Conservation (phyloP, 257 asterid genomes). For the Haberlea rhodopensis region DNA sequence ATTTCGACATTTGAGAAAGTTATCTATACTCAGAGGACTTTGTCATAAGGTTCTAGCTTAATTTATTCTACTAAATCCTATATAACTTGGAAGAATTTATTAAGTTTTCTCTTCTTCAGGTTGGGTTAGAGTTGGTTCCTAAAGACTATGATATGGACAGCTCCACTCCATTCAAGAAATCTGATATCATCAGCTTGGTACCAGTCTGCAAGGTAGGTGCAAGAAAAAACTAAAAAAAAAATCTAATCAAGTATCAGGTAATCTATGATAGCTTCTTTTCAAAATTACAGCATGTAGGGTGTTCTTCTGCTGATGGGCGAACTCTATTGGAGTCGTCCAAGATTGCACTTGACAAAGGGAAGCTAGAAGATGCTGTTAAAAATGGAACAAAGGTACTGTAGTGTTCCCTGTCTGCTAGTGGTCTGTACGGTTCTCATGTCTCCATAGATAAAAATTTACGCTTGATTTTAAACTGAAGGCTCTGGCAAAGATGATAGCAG, state of each 20-base stretch:
- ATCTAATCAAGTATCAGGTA: not conserved
- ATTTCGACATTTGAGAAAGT: slow-evolving; percentile 64
- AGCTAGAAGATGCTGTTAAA: slow-evolving; percentile 90
- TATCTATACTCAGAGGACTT: slow-evolving; percentile 88
- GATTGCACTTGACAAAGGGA: slow-evolving; percentile 96
- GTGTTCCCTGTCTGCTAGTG: not conserved
- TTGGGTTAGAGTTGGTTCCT: slow-evolving; percentile 87
- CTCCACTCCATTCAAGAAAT: slow-evolving; percentile 67
- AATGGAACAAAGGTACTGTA: slow-evolving; percentile 82
- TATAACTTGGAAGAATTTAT: slow-evolving; percentile 26
- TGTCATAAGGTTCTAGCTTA: slow-evolving; percentile 76
- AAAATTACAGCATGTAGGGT: slow-evolving; percentile 73
- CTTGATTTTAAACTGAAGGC: slow-evolving; percentile 59
- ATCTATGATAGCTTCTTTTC: slow-evolving; percentile 25
- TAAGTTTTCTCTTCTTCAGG: slow-evolving; percentile 46
- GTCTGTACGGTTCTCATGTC: slow-evolving; percentile 16
- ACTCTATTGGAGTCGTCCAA: slow-evolving; percentile 89
- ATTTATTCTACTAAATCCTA: slow-evolving; percentile 23
- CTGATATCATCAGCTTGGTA: slow-evolving; percentile 80
- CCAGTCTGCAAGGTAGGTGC: slow-evolving; percentile 83
- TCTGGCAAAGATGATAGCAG: slow-evolving; percentile 90
- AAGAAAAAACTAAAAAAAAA: slow-evolving; percentile 1
- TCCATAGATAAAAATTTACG: slow-evolving; percentile 23
- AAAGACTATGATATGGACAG: slow-evolving; percentile 88
- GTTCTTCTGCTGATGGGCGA: slow-evolving; percentile 98